These are phyloP conservation scores for Debaryomyces fabryi DNA, from an alignment of 1,139 yeast species.

Conservation along the genomic window DNA sequence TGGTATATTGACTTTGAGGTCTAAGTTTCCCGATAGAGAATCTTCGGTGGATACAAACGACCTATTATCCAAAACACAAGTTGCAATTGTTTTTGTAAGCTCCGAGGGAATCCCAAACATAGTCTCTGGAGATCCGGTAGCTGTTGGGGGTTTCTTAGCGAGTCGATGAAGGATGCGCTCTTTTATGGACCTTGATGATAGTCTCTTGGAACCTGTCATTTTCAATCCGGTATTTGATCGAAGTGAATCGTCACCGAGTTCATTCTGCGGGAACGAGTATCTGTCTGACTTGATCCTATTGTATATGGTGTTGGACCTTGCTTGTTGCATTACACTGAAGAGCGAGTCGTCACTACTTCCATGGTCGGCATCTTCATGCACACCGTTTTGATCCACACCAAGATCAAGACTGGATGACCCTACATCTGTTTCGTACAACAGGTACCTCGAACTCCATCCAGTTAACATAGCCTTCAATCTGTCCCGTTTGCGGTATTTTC, in stretches of 20 bases:
- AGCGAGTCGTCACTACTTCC: background rate
- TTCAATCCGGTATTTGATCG: background rate
- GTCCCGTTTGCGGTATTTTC: conserved; percentile 5
- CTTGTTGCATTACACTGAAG: background rate
- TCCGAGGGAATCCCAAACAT: conserved; percentile 8
- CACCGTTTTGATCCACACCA: background rate
- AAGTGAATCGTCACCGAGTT: background rate
- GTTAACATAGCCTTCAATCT: background rate
- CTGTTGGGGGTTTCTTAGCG: conserved; percentile 7
- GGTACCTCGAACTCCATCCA: background rate
- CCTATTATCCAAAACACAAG: conserved; percentile 11
- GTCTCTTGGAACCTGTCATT: background rate
- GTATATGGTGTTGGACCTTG: background rate
- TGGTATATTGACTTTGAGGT: conserved; percentile 7
- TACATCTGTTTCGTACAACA: background rate
- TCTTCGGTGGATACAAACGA: conserved; percentile 9
- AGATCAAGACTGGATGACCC: background rate
- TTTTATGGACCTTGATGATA: conserved; percentile 7
- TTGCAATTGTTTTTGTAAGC: conserved; percentile 10
- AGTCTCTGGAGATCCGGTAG: background rate
- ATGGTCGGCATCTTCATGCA: background rate
- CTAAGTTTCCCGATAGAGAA: conserved; percentile 6
- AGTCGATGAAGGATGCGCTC: conserved; percentile 10
- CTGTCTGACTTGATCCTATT: background rate
- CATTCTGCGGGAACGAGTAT: background rate